Evolutionary conservation across 2,329 filamentous ascomycete species (phyloP).

Genomic region (Cryphonectria naterciae): DNA sequence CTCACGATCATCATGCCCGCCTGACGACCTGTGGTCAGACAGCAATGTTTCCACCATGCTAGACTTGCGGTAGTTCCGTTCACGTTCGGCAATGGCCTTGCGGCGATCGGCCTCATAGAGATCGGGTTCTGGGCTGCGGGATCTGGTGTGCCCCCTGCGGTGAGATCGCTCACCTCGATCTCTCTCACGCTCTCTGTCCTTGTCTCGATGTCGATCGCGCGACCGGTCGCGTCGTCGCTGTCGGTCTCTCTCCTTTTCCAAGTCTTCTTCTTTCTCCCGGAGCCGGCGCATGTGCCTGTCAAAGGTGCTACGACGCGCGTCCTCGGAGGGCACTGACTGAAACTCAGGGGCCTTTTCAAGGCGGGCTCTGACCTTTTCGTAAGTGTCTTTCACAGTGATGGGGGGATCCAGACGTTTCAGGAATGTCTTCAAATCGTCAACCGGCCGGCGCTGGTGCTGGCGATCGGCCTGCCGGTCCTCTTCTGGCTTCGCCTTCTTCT

Average conservation of each 20-base stretch:
- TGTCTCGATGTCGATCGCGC: constrained; percentile 56
- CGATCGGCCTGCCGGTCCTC: constrained; percentile 87
- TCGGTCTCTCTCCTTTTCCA: constrained; percentile 64
- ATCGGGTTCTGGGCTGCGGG: constrained; percentile 87
- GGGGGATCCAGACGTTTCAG: constrained; percentile 92
- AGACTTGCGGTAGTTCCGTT: constrained; percentile 87
- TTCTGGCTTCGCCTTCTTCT: constrained; percentile 79
- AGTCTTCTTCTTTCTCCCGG: constrained; percentile 87
- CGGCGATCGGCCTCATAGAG: constrained; percentile 94
- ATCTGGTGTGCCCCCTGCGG: constrained; percentile 60
- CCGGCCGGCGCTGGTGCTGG: constrained; percentile 74
- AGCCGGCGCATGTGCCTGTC: constrained; percentile 89
- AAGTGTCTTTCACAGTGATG: constrained; percentile 76
- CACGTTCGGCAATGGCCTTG: constrained; percentile 90
- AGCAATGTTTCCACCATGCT: constrained; percentile 68
- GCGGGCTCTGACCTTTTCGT: constrained; percentile 82
- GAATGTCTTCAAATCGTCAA: constrained; percentile 81
- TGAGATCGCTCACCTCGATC: constrained; percentile 68
- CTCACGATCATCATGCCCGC: constrained; percentile 48
- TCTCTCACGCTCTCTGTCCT: constrained; percentile 35
- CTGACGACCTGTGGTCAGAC: constrained; percentile 56
- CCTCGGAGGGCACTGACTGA: constrained; percentile 79
- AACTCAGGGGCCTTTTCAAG: constrained; percentile 85
- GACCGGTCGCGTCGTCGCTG: constrained; percentile 59
- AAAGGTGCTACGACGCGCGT: constrained; percentile 80